A percentile compares a stretch with the other conserved stretches of the same genome.
Conservation (phyloP, 2,329 filamentous ascomycete species). For the Lasiodiplodia hormozganensis region DNA sequence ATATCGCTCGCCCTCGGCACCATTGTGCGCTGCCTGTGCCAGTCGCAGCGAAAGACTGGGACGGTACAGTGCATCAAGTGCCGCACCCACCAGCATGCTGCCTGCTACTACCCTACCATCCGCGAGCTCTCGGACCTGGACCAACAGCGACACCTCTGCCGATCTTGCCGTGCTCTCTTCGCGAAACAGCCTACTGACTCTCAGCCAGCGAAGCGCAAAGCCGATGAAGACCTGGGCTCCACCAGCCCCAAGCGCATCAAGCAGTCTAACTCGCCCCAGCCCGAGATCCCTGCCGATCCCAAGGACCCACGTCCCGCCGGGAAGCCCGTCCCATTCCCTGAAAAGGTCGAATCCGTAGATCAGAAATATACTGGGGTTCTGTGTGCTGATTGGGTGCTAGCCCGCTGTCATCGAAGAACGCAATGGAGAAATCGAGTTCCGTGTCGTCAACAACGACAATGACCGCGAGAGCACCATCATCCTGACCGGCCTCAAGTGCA, state of each 20-base stretch:
- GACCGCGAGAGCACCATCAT: constrained; percentile 89
- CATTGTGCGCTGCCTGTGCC: constrained; percentile 31
- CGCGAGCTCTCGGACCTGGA: neutral
- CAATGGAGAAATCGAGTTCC: constrained; percentile 93
- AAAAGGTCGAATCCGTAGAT: constrained; percentile 66
- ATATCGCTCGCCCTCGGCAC: constrained; percentile 15
- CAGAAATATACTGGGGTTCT: too few relatives aligned
- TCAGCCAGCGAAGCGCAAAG: constrained; percentile 71
- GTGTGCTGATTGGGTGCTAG: constrained; percentile 51
- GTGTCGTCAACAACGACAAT: constrained; percentile 97
- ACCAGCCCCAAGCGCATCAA: constrained; percentile 65
- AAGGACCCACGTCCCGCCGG: constrained; percentile 52
- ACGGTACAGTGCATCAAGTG: constrained; percentile 12
- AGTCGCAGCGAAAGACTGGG: constrained; percentile 23
- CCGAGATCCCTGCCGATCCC: constrained; percentile 46
- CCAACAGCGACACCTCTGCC: constrained; percentile 2
- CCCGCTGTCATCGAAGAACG: constrained; percentile 93
- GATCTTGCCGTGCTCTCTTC: neutral
- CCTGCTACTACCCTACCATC: constrained; percentile 14
- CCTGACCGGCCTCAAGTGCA: constrained; percentile 92
- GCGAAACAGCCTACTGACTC: constrained; percentile 6
- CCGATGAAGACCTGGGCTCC: constrained; percentile 69
- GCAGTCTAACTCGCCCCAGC: constrained; percentile 34
- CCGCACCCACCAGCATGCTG: constrained; percentile 12
- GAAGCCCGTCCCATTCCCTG: constrained; percentile 82